Evolutionary conservation across 352 stramenopile species (phyloP).

Genomic region (Globisporangium yorkense): DNA sequence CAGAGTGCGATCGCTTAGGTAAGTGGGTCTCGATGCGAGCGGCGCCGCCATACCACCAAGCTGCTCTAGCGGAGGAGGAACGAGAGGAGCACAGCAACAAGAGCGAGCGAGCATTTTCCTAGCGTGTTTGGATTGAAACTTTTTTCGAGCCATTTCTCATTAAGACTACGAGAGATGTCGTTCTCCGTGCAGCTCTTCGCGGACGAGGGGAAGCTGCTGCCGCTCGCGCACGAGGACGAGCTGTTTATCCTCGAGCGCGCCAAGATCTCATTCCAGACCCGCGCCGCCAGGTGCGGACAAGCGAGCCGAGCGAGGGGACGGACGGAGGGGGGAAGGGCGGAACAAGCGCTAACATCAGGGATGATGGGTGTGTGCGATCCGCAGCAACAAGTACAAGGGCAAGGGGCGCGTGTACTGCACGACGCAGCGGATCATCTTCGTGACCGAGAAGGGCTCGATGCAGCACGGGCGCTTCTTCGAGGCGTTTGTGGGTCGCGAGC

Average conservation of each 20-base stretch:
- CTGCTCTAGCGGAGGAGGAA: too few species aligned
- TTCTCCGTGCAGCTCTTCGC: conserved; percentile 70
- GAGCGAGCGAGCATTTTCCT: too few species aligned
- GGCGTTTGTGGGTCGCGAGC: conserved; percentile 43
- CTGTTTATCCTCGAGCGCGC: conserved; percentile 79
- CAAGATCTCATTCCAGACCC: conserved; percentile 75
- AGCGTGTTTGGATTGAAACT: too few species aligned
- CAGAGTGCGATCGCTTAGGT: too few species aligned
- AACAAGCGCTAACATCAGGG: too few species aligned
- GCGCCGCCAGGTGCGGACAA: conserved; percentile 37
- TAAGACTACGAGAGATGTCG: conserved; percentile 32
- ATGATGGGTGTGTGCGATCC: background rate
- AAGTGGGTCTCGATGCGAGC: too few species aligned
- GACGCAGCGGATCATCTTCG: conserved; percentile 81
- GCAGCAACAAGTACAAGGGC: conserved; percentile 55
- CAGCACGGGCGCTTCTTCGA: conserved; percentile 69
- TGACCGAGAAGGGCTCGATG: conserved; percentile 58
- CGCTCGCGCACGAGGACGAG: conserved; percentile 75
- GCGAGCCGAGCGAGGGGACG: too few species aligned
- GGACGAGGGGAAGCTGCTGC: conserved; percentile 66
- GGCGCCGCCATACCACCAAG: too few species aligned
- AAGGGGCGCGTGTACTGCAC: conserved; percentile 84
- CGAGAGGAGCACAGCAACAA: too few species aligned
- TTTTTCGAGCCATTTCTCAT: too few species aligned
- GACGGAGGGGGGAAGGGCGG: too few species aligned